Base-by-base conservation (phyloP, 2,329 filamentous ascomycete genomes). In the Fusarium acutatum region DNA sequence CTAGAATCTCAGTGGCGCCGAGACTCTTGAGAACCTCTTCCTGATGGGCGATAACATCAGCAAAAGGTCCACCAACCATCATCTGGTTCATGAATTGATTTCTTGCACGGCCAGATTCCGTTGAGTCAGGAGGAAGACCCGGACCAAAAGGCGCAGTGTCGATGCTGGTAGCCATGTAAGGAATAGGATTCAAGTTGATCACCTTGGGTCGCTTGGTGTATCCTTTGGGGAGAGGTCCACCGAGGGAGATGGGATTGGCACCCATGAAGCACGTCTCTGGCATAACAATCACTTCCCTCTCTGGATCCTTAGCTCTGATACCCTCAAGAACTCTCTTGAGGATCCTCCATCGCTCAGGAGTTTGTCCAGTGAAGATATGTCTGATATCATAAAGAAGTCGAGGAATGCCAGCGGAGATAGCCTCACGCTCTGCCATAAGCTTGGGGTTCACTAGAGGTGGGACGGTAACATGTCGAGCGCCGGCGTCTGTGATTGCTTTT, bases 201-300 rank as follows among this genome's bases (percentile, higher is more conserved):
- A 79, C 79, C 34, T 78, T 78, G n/a, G 78, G 83, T 34, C 79
- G 79, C 24, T 62, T 78, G 64, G 67, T 71, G 72, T 76, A 87
- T 24, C 78, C 85, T 74, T 72, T 78, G 20, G 77, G 84, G 64
- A 82, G 78, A 6, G 83, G 80, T 3, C 81, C 81, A 6, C 84
- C 84, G 35, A 80, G 74, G 3, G 75, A 71, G 56, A 85, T 80
- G 1, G 86, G 84, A 2, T 81, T 67, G 17, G 79, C 69, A 1
- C 83, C 85, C 60, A 81, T 77, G 49, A 81, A 83, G 6, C 80
- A 74, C 6, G 79, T 76, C 72, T 88, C 86, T 38, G 79, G 79
- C n/a, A 88, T 58, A 18, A 86, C 76, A 26, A 88, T 69, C 34
- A 88, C 79, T 35, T 84, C 79, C 14, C 82, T 79, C 8, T 67